A percentile compares a stretch with the other conserved stretches of the same genome.
Conservation (phyloP, 805 yeast species). For the Huiozyma naganishii region DNA sequence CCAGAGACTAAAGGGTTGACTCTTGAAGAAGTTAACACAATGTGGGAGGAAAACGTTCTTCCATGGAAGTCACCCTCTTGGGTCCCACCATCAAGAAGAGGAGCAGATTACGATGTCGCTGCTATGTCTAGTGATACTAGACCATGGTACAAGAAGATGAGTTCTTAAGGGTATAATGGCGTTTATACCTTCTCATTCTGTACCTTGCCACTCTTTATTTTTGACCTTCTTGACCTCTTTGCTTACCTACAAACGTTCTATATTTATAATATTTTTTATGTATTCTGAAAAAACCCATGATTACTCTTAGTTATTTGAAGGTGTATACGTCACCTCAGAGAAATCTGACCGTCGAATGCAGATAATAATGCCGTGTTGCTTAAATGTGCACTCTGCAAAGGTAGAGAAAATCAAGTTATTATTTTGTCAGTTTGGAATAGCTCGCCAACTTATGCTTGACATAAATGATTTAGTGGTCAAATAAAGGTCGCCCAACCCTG, state of each 20-base stretch:
- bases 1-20: conserved; percentile 72
- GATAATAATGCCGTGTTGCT: too few species aligned
- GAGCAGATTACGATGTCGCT: conserved; percentile 16
- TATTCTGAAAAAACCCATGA: not conserved
- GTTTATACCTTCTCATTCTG: not conserved
- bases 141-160: conserved; percentile 12
- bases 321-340: too few species aligned
- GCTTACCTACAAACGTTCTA: not conserved
- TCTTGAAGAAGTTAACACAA: conserved; percentile 68
- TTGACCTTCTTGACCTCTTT: not conserved
- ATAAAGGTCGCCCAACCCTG: too few species aligned
- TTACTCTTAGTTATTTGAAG: too few species aligned
- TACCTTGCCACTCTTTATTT: not conserved
- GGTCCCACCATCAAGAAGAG: conserved; percentile 36
- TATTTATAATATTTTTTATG: not conserved
- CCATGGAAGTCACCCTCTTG: conserved; percentile 39
- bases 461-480: too few species aligned
- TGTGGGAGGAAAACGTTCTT: conserved; percentile 32
- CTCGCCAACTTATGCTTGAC: too few species aligned
- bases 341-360: too few species aligned
- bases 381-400: too few species aligned
- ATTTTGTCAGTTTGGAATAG: too few species aligned
- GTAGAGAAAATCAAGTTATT: too few species aligned
- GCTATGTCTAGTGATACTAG: conserved; percentile 18
- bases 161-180: not conserved